phyloP scores from a whole-genome alignment of 768 basidiomycete genomes.

The Kwoniella bestiolae region DNA sequence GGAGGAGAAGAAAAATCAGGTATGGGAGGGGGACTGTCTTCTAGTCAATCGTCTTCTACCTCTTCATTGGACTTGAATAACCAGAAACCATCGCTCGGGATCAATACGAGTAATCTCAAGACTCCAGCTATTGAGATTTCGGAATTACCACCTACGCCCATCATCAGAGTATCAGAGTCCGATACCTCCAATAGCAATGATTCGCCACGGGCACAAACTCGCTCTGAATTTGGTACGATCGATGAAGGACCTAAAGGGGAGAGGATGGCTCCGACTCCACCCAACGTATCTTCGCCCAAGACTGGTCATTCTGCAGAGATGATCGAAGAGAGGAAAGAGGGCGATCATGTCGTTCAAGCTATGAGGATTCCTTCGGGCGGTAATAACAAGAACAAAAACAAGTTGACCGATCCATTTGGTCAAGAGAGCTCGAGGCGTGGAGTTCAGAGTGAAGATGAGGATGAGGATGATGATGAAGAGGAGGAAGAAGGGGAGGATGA shows the following conservation, averaged over 20 bases:
- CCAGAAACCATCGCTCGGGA: neutral
- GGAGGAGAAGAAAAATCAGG: slow-evolving; percentile 57
- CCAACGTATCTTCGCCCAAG: neutral
- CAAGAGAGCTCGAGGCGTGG: neutral
- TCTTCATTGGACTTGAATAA: slow-evolving; percentile 10
- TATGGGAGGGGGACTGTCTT: neutral
- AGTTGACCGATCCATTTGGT: slow-evolving; percentile 28
- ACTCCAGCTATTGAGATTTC: slow-evolving; percentile 31
- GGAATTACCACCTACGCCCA: slow-evolving; percentile 39
- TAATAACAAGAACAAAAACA: neutral
- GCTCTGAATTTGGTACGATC: neutral
- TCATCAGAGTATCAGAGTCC: slow-evolving; percentile 40
- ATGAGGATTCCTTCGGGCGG: slow-evolving; percentile 20
- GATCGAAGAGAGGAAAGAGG: slow-evolving; percentile 16
- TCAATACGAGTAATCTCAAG: slow-evolving; percentile 20
- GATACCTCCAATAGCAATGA: neutral
- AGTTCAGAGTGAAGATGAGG: slow-evolving; percentile 19
- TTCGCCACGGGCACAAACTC: neutral
- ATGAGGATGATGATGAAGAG: slow-evolving; percentile 41
- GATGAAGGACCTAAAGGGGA: slow-evolving; percentile 19
- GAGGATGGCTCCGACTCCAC: slow-evolving; percentile 11
- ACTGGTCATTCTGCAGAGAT: neutral
- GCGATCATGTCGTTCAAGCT: slow-evolving; percentile 21
- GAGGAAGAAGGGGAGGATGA: slow-evolving; percentile 38
- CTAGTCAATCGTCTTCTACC: slow-evolving; percentile 19